Percentiles rank a stretch among this genome's conserved stretches.
These are phyloP conservation scores for Fagopyrum esculentum DNA, from an alignment of 148 eudicot species.

Conservation along the genomic window DNA sequence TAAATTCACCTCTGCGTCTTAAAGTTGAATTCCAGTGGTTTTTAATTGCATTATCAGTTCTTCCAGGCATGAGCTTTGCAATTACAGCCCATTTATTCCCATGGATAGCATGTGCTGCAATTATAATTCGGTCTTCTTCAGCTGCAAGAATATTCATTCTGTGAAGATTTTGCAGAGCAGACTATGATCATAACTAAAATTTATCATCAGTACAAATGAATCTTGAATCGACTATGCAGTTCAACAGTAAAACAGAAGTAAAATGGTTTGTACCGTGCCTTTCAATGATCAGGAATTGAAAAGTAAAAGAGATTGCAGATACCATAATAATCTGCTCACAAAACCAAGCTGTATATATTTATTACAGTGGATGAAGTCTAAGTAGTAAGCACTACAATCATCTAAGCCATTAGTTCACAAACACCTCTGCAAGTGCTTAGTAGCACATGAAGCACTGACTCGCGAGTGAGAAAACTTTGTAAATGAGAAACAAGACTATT, in stretches of 20 bases:
- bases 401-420: background rate
- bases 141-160: constrained; percentile 31
- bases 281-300: background rate
- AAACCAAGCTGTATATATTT: background rate
- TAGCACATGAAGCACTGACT: background rate
- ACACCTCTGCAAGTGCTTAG: background rate
- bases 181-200: background rate
- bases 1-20: constrained; percentile 37
- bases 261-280: background rate
- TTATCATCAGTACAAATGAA: background rate
- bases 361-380: background rate
- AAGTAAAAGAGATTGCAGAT: background rate
- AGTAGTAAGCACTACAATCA: background rate
- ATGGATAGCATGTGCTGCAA: constrained; percentile 60
- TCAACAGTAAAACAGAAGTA: background rate
- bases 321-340: background rate
- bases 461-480: background rate
- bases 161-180: background rate
- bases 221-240: background rate
- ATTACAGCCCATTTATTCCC: constrained; percentile 88
- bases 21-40: constrained; percentile 90
- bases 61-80: constrained; percentile 73
- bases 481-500: background rate
- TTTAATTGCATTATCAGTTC: constrained; percentile 89
- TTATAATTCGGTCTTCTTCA: constrained; percentile 61